phyloP scores from a whole-genome alignment of 1,284 basidiomycete genomes.

The Rhodotorula sp. region DNA sequence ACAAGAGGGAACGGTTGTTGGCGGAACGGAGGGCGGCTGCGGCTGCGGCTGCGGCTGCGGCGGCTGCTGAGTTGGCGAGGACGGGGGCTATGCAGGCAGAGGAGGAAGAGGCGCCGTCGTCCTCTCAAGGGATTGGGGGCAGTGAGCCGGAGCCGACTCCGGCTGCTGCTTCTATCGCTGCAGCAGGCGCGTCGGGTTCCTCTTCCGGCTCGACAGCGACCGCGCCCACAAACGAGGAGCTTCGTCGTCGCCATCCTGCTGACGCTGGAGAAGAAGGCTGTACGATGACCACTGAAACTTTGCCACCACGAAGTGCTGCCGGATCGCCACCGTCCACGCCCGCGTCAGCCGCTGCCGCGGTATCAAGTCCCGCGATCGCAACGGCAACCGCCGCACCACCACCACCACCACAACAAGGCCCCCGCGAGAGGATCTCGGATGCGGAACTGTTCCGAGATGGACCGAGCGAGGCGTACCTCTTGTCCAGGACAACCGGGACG shows the following conservation, averaged over 20 bases:
- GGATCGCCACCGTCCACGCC: neutral
- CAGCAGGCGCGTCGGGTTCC: neutral
- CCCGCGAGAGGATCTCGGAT: conserved; percentile 15
- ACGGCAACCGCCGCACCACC: too few species aligned
- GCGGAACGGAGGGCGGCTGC: conserved; percentile 25
- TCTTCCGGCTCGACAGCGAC: neutral
- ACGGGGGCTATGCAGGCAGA: too few species aligned
- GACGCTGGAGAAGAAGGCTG: neutral
- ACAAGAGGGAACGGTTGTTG: conserved; percentile 44
- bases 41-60: neutral
- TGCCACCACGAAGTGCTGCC: neutral
- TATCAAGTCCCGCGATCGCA: too few species aligned
- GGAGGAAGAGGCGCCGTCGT: neutral
- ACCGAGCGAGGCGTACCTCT: neutral
- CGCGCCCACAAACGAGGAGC: too few species aligned
- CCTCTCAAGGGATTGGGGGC: neutral
- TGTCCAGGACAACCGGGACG: neutral
- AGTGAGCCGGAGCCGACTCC: neutral
- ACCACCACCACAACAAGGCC: neutral
- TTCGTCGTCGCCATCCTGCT: too few species aligned
- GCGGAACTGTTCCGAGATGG: conserved; percentile 32
- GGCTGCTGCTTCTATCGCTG: neutral
- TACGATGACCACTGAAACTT: neutral
- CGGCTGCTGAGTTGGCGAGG: neutral
- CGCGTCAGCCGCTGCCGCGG: too few species aligned